phyloP scores from a whole-genome alignment of 768 basidiomycete species.

The Kwoniella bestiolae region DNA sequence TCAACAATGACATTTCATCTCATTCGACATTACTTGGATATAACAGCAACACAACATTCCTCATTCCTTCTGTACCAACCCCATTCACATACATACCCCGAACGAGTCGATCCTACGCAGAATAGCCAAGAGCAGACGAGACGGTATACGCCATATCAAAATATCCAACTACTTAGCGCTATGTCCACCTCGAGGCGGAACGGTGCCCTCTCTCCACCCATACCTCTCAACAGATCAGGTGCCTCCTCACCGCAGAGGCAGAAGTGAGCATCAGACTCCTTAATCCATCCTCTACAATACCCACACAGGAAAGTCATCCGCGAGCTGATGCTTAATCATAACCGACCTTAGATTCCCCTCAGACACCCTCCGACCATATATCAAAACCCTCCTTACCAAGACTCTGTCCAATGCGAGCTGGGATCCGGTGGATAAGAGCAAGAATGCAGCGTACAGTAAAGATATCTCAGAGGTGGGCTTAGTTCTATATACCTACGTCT shows the following conservation, averaged over 20 bases:
- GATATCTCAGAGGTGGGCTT: conserved; percentile 47
- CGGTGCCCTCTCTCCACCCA: conserved; percentile 20
- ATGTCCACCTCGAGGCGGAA: conserved; percentile 28
- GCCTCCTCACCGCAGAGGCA: conserved; percentile 24
- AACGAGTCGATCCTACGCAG: no score
- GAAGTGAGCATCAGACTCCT: conserved; percentile 14
- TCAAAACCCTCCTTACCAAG: conserved; percentile 34
- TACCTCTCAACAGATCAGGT: conserved; percentile 16
- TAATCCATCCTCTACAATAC: no score
- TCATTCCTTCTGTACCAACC: not conserved
- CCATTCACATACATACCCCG: not conserved
- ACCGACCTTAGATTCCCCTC: conserved; percentile 62
- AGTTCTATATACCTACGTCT: not conserved
- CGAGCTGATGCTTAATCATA: no score
- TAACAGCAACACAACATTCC: not conserved
- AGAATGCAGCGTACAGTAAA: conserved; percentile 37
- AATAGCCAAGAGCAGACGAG: not conserved
- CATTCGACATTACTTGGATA: not conserved
- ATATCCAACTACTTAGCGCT: not conserved
- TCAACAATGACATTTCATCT: not conserved
- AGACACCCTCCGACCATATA: conserved; percentile 41
- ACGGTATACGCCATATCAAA: not conserved
- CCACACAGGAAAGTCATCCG: no score
- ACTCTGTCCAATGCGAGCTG: conserved; percentile 31
- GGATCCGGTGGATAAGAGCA: conserved; percentile 37